These are phyloP conservation scores for Rhodotorula toruloides DNA, from an alignment of 768 basidiomycete species.

Conservation along the genomic window DNA sequence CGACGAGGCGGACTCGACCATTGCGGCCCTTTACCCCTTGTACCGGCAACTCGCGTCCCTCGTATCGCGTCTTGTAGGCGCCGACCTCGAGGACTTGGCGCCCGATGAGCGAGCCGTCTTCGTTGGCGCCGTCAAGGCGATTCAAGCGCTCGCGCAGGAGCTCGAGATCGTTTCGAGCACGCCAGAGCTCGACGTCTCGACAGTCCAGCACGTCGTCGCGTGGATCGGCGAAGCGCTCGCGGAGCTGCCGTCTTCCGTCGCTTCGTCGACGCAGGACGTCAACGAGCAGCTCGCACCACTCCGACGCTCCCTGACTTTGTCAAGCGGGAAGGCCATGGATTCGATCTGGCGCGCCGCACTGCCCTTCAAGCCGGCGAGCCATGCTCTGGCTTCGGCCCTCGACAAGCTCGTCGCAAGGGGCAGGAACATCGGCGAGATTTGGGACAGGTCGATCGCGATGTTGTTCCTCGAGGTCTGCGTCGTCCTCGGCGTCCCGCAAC, in stretches of 20 bases:
- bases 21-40: constrained; percentile 27
- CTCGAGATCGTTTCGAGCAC: constrained; percentile 51
- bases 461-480: constrained; percentile 35
- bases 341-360: constrained; percentile 61
- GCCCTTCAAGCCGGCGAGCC: constrained; percentile 21
- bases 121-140: constrained; percentile 40
- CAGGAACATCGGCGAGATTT: constrained; percentile 9
- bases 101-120: constrained; percentile 18
- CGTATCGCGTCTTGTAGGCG: constrained; percentile 8
- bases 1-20: constrained; percentile 29
- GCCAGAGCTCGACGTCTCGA: constrained; percentile 61
- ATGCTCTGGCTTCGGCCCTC: constrained; percentile 20
- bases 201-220: constrained; percentile 57
- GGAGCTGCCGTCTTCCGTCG: constrained; percentile 35
- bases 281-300: constrained; percentile 47
- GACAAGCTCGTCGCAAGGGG: constrained; percentile 8
- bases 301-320: constrained; percentile 55
- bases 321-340: constrained; percentile 66
- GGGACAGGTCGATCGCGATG: constrained; percentile 22
- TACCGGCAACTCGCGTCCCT: constrained; percentile 10
- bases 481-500: constrained; percentile 31
- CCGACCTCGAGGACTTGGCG: neutral
- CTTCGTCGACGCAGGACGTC: constrained; percentile 7
- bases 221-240: constrained; percentile 55
- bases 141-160: constrained; percentile 48